Evolutionary conservation across 1,284 basidiomycete species (phyloP), one percentile per base, ranked within the genome.

Genomic region (Melampsora abietis-canadensis): DNA sequence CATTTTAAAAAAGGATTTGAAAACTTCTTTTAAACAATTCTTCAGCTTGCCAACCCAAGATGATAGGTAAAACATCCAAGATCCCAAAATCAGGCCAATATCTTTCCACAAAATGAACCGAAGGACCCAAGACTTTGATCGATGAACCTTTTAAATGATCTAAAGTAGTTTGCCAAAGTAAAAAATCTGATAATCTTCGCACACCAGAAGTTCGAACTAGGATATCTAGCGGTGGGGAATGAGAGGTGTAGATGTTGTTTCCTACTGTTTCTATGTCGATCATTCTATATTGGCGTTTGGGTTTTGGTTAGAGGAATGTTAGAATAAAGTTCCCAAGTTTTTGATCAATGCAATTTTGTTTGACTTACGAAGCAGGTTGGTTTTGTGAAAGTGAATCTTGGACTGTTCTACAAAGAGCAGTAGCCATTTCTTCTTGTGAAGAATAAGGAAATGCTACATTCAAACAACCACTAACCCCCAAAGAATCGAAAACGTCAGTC

Each of bases 31-130:
- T 37, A 61, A 67, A 59, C 44, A 68, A 51, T 59, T 54, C 54
- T 74, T 68, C 77, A 37, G 77, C 70, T 66, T 96, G 94, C 83
- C 90, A 97, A 65, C 90, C 88, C 21, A 97, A 84, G 19, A 97
- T 81, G 76, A 96, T 89, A 1, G 92, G 91, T 27, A 94, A 82
- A 80, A 96, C 88, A 79, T 98, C 92, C 69, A 87, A 85, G 5
- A 98, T 81, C 2, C 94, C 92, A 81, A 98, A 97, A 75, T 94
- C 89, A 0, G 96, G 96, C 96, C 96, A 99, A 81, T 90, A 95
- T 0, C 88, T 88, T 44, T 88, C 83, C n/a, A 89, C 87, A 82
- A 97, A 95, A 81, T 98, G 92, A n/a, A 98, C 84, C 78, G 94
- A 92, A 0, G 92, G 92, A 77, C 90, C 82, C 78, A 92, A 89